Evolutionary conservation across 306 rosid genomes (phyloP).

Genomic region (Gillenia trifoliata): DNA sequence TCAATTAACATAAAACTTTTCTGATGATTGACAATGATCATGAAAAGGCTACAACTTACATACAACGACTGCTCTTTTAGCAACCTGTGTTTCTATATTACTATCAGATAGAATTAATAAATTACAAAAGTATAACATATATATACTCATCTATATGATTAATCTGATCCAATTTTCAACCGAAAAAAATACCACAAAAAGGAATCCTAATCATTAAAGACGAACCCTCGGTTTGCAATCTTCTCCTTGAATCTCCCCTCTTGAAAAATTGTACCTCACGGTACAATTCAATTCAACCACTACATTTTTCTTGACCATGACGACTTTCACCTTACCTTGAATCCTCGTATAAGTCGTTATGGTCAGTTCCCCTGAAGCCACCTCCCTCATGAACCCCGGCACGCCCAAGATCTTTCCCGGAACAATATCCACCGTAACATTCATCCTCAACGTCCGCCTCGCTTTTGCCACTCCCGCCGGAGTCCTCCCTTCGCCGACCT

Average conservation of each 20-base stretch:
- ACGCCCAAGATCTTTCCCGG: neutral
- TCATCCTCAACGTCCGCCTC: conserved; percentile 24
- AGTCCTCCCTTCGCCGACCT: conserved; percentile 27
- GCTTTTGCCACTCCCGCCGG: conserved; percentile 38
- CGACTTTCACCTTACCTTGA: conserved; percentile 32
- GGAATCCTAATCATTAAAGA: neutral
- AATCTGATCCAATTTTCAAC: neutral
- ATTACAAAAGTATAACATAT: neutral
- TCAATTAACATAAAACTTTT: neutral
- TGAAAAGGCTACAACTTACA: neutral
- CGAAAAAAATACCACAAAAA: neutral
- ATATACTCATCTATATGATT: neutral
- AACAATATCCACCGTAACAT: conserved; percentile 29
- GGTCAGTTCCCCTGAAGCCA: neutral
- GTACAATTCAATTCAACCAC: conserved; percentile 33
- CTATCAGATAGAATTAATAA: neutral
- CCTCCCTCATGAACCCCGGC: neutral
- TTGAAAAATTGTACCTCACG: conserved; percentile 12
- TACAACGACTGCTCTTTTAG: neutral
- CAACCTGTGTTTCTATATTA: neutral
- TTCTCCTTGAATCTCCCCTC: neutral
- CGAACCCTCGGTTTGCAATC: conserved; percentile 16
- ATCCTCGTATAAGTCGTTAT: conserved; percentile 24
- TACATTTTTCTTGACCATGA: conserved; percentile 23
- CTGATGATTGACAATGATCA: neutral